Evolutionary conservation across 495 filamentous ascomycete genomes (phyloP), one percentile per base, ranked within the genome.

Genomic region (Elaphomyces granulatus): DNA sequence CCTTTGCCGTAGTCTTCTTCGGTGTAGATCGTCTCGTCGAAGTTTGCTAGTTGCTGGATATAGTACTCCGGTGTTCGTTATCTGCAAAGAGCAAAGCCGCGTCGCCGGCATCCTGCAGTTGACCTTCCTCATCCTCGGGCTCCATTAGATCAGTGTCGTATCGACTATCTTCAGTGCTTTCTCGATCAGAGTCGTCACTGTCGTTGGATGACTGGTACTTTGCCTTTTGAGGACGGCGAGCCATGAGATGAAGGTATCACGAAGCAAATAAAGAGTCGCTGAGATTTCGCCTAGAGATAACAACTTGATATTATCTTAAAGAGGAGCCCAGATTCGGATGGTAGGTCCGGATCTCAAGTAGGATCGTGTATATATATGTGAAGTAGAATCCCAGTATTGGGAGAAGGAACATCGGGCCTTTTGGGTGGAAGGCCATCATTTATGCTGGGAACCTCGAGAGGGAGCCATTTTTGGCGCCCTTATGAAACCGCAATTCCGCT

Each of bases 61-160:
- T 63, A 61, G 42, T 58, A 63, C 44, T 63, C 48, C 33, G 46
- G 52, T 61, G 42, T 41, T 55, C 44, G 37, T 60, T 59, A 17
- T 38, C 36, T 28, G 23, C 23, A 12, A 28, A 28, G 6, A 28
- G 12, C 6, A 6, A 12, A 28, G 23, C 23, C 6, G 23, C 6
- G 6, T 28, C 23, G 12, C 12, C 12, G 23, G 12, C 23, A 6
- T 28, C 23, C 6, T 28, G 6, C 12, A 12, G 23, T 12, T 12
- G 23, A 12, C 12, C 23, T 28, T 12, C 23, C 6, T 28, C 23
- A 6, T 28, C 23, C 6, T 12, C 12, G 23, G 23, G 40, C 37
- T 52, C 52, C 36, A 37, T 28, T 28, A 28, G 12, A 12, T 28
- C 23, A 12, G 23, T 28, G 6, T 6, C 23, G 23, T 28, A 28